phyloP scores from a whole-genome alignment of 345 rosid species.

The Hibiscus syriacus region DNA sequence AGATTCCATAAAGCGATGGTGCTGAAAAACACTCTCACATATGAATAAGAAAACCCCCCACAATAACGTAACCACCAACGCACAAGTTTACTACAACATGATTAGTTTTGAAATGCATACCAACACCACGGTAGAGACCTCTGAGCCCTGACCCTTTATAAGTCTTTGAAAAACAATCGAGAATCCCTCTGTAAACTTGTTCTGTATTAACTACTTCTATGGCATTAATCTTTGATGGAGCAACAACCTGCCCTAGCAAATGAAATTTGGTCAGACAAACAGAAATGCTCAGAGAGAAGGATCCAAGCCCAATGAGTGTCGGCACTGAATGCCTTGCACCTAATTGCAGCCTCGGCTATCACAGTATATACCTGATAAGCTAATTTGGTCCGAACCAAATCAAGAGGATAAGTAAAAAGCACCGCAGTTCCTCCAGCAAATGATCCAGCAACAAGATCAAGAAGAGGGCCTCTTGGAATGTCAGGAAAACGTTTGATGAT shows the following conservation, averaged over 20 bases:
- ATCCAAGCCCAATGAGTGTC: constrained; percentile 2
- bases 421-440: constrained; percentile 94
- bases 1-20: constrained; percentile 90
- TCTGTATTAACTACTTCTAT: constrained; percentile 31
- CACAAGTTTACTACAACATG: constrained; percentile 10
- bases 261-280: constrained; percentile 11
- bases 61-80: constrained; percentile 4
- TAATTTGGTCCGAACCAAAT: constrained; percentile 75
- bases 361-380: constrained; percentile 71
- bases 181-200: constrained; percentile 58
- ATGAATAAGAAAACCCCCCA: constrained; percentile 8
- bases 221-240: constrained; percentile 37
- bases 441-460: constrained; percentile 89
- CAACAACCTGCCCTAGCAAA: constrained; percentile 50
- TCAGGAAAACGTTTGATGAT: constrained; percentile 55
- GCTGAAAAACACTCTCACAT: constrained; percentile 31
- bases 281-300: neutral
- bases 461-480: constrained; percentile 69
- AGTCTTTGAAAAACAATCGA: constrained; percentile 76
- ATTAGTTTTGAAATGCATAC: constrained; percentile 33
- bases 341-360: neutral
- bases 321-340: neutral
- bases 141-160: constrained; percentile 61
- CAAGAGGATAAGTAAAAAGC: constrained; percentile 86
- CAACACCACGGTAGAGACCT: constrained; percentile 92